Base-by-base conservation (phyloP, 116 monocot species). In the Cymodocea nodosa region DNA sequence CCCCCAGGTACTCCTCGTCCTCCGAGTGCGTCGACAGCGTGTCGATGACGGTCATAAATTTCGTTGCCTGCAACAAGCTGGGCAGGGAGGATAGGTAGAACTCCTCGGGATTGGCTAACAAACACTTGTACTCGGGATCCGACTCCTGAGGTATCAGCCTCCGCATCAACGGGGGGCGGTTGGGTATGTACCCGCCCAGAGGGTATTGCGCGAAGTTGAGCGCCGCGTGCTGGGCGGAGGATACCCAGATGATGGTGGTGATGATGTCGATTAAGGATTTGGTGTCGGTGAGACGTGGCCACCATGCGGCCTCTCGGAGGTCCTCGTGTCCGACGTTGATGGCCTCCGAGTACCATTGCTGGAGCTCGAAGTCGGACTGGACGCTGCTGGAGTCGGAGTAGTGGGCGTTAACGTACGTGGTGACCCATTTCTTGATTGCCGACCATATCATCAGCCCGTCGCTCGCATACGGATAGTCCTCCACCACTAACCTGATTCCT, bases 191-290 rank as follows among this genome's bases (percentile, higher is more conserved):
- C 0, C 90, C 90, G 9, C 79, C 81, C 54, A 83, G 86, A 1
- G 86, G 77, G 25, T 89, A 94, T 78, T 86, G 93, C 24, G 82
- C 93, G 51, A 93, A 93, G 70, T 93, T 93, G 60, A 89, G 83
- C 12, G 93, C 89, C 4, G 93, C 82, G 59, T 93, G 93, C 72
- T 89, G 93, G 4, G 79, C 89, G 6, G 89, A 93, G 19, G 71
- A 59, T 18, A 80, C 67, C 89, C 93, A 94, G 13, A 94, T 76
- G 59, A 94, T 78, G 50, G 89, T 94, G 50, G 83, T 78, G 25
- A 94, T 64, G 16, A 82, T 59, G 4, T 60, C 51, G 56, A 75
- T 51, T 2, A 93, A 77, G 59, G 65, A 65, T 3, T 73, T 75
- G 10, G 68, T 70, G 0, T 56, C 67, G 52, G 73, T 65, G 34